A percentile compares a stretch with the other conserved stretches of the same genome.
These are phyloP conservation scores for Daldinia sp. DNA, from an alignment of 2,329 filamentous ascomycete species.

Conservation along the genomic window DNA sequence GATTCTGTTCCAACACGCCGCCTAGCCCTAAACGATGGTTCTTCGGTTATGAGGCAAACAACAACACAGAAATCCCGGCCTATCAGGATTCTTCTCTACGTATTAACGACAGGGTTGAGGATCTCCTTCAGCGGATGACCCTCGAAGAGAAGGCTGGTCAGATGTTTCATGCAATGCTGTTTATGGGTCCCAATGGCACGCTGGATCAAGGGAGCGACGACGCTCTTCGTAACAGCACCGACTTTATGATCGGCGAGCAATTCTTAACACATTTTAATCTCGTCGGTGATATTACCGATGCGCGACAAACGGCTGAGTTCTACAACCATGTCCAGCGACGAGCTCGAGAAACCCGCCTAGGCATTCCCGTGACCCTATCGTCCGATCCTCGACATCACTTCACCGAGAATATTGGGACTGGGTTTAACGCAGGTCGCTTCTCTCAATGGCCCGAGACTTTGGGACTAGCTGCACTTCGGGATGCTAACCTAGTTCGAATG, in stretches of 20 bases:
- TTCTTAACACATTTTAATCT: conserved; percentile 57
- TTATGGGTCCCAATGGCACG: conserved; percentile 41
- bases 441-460: conserved; percentile 61
- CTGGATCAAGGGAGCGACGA: conserved; percentile 23
- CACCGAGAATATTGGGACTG: conserved; percentile 54
- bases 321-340: conserved; percentile 53
- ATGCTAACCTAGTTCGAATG: conserved; percentile 52
- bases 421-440: conserved; percentile 53
- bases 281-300: conserved; percentile 53
- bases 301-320: conserved; percentile 49
- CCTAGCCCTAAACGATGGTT: neutral
- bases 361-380: conserved; percentile 58
- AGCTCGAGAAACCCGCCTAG: conserved; percentile 55
- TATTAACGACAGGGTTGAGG: conserved; percentile 56
- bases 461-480: conserved; percentile 58
- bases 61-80: conserved; percentile 3
- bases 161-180: conserved; percentile 54
- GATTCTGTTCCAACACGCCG: neutral
- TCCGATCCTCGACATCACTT: conserved; percentile 58
- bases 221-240: conserved; percentile 40
- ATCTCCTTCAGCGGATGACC: conserved; percentile 56
- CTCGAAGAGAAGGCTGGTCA: conserved; percentile 59
- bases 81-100: conserved; percentile 36
- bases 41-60: neutral
- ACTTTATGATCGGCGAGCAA: conserved; percentile 47